Evolutionary conservation across 345 rosid genomes (phyloP).

Genomic region (Corymbia maculata): DNA sequence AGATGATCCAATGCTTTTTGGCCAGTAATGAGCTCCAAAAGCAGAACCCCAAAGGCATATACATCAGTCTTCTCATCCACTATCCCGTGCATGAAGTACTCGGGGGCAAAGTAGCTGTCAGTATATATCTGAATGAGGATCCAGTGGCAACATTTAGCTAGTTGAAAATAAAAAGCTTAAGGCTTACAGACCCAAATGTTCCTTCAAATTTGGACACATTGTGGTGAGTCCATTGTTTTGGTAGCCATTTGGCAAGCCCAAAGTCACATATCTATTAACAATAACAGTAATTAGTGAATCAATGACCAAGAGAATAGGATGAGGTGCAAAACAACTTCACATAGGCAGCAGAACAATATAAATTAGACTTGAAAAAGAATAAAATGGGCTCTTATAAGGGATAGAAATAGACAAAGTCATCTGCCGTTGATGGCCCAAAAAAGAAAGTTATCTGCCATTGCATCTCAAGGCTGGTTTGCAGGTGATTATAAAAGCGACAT

Average conservation of each 20-base stretch:
- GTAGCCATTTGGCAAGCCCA: constrained; percentile 95
- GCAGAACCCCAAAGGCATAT: constrained; percentile 81
- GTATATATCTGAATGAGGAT: neutral
- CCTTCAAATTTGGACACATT: constrained; percentile 90
- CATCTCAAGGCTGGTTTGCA: neutral
- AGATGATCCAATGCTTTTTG: constrained; percentile 61
- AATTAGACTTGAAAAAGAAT: neutral
- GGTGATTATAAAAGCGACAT: neutral
- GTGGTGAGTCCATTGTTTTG: constrained; percentile 70
- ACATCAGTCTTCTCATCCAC: constrained; percentile 94
- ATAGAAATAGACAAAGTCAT: neutral
- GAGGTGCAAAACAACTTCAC: neutral
- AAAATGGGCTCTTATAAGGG: neutral
- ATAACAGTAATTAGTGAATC: neutral
- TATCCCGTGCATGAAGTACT: constrained; percentile 88
- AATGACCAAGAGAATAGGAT: neutral
- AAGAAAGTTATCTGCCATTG: neutral
- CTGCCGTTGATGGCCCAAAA: neutral
- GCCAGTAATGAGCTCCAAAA: constrained; percentile 83
- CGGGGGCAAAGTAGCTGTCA: constrained; percentile 84
- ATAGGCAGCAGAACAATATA: neutral
- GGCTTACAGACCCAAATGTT: constrained; percentile 72
- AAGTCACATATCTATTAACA: constrained; percentile 74
- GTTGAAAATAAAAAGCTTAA: neutral
- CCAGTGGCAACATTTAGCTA: neutral